Base-by-base conservation (phyloP, 2,329 filamentous ascomycete species). In the Zasmidium angulare region DNA sequence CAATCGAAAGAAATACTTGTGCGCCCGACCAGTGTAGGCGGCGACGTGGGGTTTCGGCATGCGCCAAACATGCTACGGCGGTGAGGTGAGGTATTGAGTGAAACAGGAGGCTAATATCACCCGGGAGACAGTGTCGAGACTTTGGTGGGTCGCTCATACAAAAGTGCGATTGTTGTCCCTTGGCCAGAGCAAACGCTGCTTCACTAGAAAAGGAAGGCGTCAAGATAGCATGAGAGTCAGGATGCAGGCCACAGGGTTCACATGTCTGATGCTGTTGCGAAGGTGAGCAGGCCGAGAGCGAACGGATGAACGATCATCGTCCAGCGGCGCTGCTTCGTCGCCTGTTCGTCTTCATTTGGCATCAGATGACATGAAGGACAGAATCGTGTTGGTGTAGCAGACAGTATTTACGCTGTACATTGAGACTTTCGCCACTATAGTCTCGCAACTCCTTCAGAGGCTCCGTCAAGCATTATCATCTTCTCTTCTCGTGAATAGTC, bases 401-500 rank as follows among this genome's bases (percentile, higher is more conserved):
- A 43, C 36, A 43, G 9, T 43, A 17, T 19, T 14, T 17, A 14
- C 36, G 11, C n/a, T 43, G 36, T 17, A 43, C 36, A 43, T 17
- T 17, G 36, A 43, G 3, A 3, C 14, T 17, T 9, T 43, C 36
- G 6, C 14, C n/a, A 14, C 7, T 17, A 43, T 7, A 43, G 12
- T 17, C 36, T 17, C 6, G n/a, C 3, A 7, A 19, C 36, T 7
- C 36, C 14, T 7, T 36, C 29, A 36, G 29, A 36, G 29, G 29
- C 7, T 43, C 36, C 3, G n/a, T 29, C 26, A 29, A 29, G 26
- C 4, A 6, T 4, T 29, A 29, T 46, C 43, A 12, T 29, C 22
- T 12, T 10, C 49, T 11, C 29, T 53, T 36, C 50, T 46, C 7
- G 59, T 60, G n/a, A 81, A 71, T 61, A 79, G 76, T 0, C 77